Conservation (phyloP, 2,329 filamentous ascomycete genomes). For the Hypoxylon sp. region DNA sequence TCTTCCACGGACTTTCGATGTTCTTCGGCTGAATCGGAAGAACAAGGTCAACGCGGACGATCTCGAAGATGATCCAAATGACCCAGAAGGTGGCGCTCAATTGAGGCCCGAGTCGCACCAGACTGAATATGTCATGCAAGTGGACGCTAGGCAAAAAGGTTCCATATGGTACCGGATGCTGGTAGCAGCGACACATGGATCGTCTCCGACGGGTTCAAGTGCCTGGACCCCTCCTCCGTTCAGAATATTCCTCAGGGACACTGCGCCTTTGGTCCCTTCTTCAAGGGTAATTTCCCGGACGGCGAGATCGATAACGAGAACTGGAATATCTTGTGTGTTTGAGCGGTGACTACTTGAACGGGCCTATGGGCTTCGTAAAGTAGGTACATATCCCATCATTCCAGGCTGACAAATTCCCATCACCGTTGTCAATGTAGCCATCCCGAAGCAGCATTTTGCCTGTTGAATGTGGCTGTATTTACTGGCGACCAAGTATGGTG, state of each 20-base stretch:
- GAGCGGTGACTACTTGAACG: constrained; percentile 48
- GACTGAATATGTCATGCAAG: constrained; percentile 51
- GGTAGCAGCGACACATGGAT: constrained; percentile 52
- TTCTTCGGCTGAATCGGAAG: constrained; percentile 29
- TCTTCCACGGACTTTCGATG: constrained; percentile 20
- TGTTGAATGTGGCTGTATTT: constrained; percentile 49
- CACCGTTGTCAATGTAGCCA: constrained; percentile 47
- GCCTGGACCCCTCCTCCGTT: constrained; percentile 44
- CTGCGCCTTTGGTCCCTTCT: constrained; percentile 50
- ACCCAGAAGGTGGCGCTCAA: constrained; percentile 43
- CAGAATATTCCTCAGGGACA: constrained; percentile 32
- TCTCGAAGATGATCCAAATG: constrained; percentile 22
- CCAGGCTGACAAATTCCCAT: constrained; percentile 27
- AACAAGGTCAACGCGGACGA: constrained; percentile 24
- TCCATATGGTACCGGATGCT: constrained; percentile 51
- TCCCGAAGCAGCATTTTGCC: constrained; percentile 51
- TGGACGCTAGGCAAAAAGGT: constrained; percentile 45
- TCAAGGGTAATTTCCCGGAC: constrained; percentile 49
- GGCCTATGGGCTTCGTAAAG: constrained; percentile 51
- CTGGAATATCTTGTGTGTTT: constrained; percentile 52
- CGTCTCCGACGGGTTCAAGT: constrained; percentile 46
- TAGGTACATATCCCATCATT: constrained; percentile 26
- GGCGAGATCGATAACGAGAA: constrained; percentile 48
- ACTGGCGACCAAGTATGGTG: constrained; percentile 51
- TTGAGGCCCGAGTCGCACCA: constrained; percentile 42